Evolutionary conservation across 306 rosid genomes (phyloP), one percentile per base, ranked within the genome.

Genomic region (Calophaca sinica): DNA sequence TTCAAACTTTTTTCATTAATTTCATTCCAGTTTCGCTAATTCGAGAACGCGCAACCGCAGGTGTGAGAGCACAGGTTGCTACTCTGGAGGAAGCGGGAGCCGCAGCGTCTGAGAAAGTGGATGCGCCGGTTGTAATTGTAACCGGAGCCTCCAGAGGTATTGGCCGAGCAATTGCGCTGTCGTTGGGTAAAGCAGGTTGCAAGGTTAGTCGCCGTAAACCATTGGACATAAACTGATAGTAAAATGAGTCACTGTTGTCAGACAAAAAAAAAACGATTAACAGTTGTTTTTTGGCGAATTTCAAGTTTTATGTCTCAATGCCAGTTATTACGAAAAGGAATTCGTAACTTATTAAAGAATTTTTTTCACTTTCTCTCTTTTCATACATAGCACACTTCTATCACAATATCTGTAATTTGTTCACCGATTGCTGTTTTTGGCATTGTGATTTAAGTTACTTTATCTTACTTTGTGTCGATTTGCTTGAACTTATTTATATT

Each of bases 91-190:
- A 89, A 62, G 86, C 92, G 28, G 88, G 80, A 73, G 20, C 86
- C 5, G 88, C 74, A 84, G 84, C 80, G 14, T 73, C 36, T 44
- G 78, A 49, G 81, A 83, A 81, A 38, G 89, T 85, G 83, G 96
- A 91, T 84, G 79, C 93, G 77, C 98, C 97, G 28, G 98, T 91
- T 69, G 98, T 84, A 5, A 78, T 93, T 39, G 97, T 93, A 60
- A 93, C 98, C 3, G 98, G 98, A 82, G 98, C 97, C 48, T 93
- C 98, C 26, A 89, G 98, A 86, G 97, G 96, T 8, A 91, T 93
- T 64, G 98, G 98, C 53, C 86, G 81, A 76, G 96, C 98, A 12
- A 89, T 87, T 82, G 97, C 98, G 3, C 73, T 89, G 79, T 54
- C 91, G 31, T 83, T 93, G 79, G 98, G 98, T 7, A 89, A 89